These are phyloP conservation scores for Rhodosporidiobolus odoratus DNA, from an alignment of 768 basidiomycete genomes.

Conservation along the genomic window DNA sequence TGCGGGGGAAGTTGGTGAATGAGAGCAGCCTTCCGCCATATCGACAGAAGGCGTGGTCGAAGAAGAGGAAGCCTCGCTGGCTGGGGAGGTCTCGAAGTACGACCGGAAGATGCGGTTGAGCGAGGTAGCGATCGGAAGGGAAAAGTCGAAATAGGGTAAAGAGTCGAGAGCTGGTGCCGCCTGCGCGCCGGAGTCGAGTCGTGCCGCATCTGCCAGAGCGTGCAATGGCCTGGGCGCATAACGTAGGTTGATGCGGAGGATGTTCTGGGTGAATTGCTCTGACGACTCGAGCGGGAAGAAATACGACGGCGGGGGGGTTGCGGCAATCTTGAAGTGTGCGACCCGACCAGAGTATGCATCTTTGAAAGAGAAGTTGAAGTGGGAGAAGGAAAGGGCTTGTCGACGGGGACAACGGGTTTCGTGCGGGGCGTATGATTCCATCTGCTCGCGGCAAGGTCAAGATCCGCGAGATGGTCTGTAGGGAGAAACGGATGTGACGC, in stretches of 20 bases:
- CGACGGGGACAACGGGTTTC: not conserved
- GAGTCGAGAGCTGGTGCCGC: not conserved
- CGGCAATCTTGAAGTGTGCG: slow-evolving; percentile 9
- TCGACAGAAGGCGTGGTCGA: not conserved
- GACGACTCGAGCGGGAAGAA: slow-evolving; percentile 24
- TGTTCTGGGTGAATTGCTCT: slow-evolving; percentile 18
- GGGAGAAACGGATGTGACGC: too few relatives aligned
- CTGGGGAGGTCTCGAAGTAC: not conserved
- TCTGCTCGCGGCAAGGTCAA: not conserved
- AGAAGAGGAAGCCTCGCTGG: not conserved
- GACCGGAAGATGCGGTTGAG: slow-evolving; percentile 12
- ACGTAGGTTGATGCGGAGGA: not conserved
- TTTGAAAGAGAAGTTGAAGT: not conserved
- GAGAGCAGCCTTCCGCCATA: not conserved
- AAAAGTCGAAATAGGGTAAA: not conserved
- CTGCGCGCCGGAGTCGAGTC: not conserved
- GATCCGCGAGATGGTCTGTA: too few relatives aligned
- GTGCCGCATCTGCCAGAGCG: not conserved
- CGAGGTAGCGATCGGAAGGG: slow-evolving; percentile 4
- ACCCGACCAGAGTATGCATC: not conserved
- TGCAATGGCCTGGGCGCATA: not conserved
- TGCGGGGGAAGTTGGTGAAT: not conserved
- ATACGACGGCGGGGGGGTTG: not conserved
- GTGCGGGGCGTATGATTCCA: slow-evolving; percentile 16
- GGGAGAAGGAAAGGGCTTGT: slow-evolving; percentile 10